Percentiles rank a stretch among this genome's conserved stretches.
These are phyloP conservation scores for Hirschfeldia incana DNA, from an alignment of 345 rosid genomes.

Conservation along the genomic window DNA sequence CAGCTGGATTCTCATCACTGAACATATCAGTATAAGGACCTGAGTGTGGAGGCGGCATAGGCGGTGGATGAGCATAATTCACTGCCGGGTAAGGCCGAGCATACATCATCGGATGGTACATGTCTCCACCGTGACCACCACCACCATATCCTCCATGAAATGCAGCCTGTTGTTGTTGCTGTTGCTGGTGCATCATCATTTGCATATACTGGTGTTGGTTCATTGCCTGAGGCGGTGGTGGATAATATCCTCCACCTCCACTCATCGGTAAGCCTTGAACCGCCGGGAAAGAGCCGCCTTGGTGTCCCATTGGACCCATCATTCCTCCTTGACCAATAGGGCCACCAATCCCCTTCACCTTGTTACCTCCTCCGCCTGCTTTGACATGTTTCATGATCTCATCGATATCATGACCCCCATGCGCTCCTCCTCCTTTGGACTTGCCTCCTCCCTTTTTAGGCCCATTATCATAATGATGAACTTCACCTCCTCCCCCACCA, in stretches of 20 bases:
- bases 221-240: constrained; percentile 28
- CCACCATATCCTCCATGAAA: constrained; percentile 66
- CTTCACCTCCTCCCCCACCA: constrained; percentile 35
- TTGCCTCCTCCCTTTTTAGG: constrained; percentile 51
- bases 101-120: constrained; percentile 86
- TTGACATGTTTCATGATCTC: constrained; percentile 41
- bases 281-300: constrained; percentile 50
- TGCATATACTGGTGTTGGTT: constrained; percentile 45
- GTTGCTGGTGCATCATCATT: constrained; percentile 1
- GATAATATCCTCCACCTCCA: constrained; percentile 46
- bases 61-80: constrained; percentile 59
- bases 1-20: constrained; percentile 34
- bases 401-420: constrained; percentile 52
- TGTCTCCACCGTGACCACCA: constrained; percentile 58
- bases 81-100: constrained; percentile 58
- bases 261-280: constrained; percentile 82
- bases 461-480: constrained; percentile 41
- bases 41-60: constrained; percentile 47
- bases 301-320: constrained; percentile 42
- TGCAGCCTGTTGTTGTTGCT: constrained; percentile 38
- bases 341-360: constrained; percentile 27
- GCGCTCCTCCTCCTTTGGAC: constrained; percentile 38
- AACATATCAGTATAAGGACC: constrained; percentile 61
- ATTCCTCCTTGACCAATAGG: constrained; percentile 37
- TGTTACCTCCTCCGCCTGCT: constrained; percentile 42